Conservation (phyloP, 2,329 filamentous ascomycete species). For the Ophiostoma sp. region DNA sequence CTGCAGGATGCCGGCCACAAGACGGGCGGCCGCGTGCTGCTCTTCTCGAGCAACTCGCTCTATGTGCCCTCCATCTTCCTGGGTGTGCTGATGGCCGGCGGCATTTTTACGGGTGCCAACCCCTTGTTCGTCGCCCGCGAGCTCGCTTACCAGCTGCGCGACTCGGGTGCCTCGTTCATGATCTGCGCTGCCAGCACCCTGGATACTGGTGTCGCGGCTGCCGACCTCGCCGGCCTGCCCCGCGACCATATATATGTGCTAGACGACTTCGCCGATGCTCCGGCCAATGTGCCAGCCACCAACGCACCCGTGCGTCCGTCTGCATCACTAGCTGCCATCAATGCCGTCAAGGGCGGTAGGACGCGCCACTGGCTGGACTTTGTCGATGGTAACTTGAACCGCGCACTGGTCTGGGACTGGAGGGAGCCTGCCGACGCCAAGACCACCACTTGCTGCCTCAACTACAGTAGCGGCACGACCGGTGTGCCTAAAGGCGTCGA, state of each 20-base stretch:
- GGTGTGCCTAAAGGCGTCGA: slow-evolving; percentile 80
- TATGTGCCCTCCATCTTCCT: slow-evolving; percentile 67
- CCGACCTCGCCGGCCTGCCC: slow-evolving; percentile 50
- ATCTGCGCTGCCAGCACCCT: slow-evolving; percentile 57
- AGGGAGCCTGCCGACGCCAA: slow-evolving; percentile 47
- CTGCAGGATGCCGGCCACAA: slow-evolving; percentile 58
- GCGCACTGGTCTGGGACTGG: slow-evolving; percentile 60
- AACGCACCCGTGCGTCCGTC: neutral
- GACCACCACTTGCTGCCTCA: slow-evolving; percentile 59
- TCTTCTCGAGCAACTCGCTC: slow-evolving; percentile 68
- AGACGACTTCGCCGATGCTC: slow-evolving; percentile 46
- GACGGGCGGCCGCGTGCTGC: slow-evolving; percentile 62
- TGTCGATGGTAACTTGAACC: slow-evolving; percentile 41
- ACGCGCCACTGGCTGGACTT: slow-evolving; percentile 59
- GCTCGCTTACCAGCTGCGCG: slow-evolving; percentile 67
- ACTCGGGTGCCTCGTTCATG: slow-evolving; percentile 63
- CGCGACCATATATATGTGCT: slow-evolving; percentile 58
- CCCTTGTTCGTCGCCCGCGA: slow-evolving; percentile 56
- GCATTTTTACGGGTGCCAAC: slow-evolving; percentile 62
- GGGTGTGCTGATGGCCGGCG: slow-evolving; percentile 70
- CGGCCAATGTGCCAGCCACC: slow-evolving; percentile 25
- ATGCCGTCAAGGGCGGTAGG: neutral
- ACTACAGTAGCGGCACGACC: slow-evolving; percentile 75
- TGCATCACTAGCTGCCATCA: slow-evolving; percentile 19
- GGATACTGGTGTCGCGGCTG: slow-evolving; percentile 61